phyloP scores from a whole-genome alignment of 2,329 filamentous ascomycete species.

The Fusarium nematophilum region DNA sequence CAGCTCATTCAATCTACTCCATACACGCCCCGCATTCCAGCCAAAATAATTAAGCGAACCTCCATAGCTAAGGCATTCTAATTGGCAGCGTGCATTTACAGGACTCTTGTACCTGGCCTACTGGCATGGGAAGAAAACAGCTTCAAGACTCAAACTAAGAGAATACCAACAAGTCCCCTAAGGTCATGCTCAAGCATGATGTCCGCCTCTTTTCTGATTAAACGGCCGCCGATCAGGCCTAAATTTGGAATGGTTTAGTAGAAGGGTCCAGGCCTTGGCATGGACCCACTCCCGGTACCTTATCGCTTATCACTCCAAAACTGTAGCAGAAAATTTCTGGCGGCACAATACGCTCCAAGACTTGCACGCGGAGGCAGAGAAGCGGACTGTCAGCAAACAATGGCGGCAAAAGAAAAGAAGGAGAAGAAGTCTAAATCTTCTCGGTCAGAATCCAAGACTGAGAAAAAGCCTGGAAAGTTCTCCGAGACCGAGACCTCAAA shows the following conservation, averaged over 20 bases:
- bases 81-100: too few relatives aligned
- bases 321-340: slow-evolving; percentile 29
- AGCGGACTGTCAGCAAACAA: slow-evolving; percentile 24
- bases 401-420: slow-evolving; percentile 45
- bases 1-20: slow-evolving; percentile 7
- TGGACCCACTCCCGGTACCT: slow-evolving; percentile 32
- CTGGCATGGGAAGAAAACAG: too few relatives aligned
- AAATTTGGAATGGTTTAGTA: background rate
- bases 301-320: slow-evolving; percentile 44
- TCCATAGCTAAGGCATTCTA: too few relatives aligned
- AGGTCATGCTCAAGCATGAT: too few relatives aligned
- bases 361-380: slow-evolving; percentile 3
- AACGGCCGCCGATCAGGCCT: too few relatives aligned
- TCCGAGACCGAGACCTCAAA: slow-evolving; percentile 17
- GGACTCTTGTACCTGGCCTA: too few relatives aligned
- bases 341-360: background rate
- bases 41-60: too few relatives aligned
- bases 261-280: slow-evolving; percentile 26
- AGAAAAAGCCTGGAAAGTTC: slow-evolving; percentile 19
- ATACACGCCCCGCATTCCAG: slow-evolving; percentile 17
- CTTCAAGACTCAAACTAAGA: too few relatives aligned
- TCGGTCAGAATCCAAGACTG: slow-evolving; percentile 26
- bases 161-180: too few relatives aligned
- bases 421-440: slow-evolving; percentile 37
- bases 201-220: too few relatives aligned